These are phyloP conservation scores for Ustilago vetiveriae DNA, from an alignment of 1,284 basidiomycete species.

Conservation along the genomic window DNA sequence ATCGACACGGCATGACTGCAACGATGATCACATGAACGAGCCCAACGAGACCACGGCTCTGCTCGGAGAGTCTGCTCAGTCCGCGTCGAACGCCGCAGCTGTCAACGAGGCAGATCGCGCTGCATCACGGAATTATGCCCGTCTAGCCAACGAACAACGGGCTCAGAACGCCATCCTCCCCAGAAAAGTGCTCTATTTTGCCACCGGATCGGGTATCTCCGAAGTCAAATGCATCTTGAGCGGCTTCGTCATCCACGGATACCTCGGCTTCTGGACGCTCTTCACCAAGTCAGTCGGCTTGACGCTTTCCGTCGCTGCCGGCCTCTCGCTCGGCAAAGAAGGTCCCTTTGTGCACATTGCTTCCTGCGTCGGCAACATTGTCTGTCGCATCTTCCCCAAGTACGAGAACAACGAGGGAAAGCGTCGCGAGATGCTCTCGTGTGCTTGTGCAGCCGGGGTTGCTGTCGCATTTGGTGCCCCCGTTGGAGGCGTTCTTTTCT, in stretches of 20 bases:
- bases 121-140: conserved; percentile 12
- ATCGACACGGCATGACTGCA: neutral
- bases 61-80: conserved; percentile 12
- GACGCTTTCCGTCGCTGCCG: conserved; percentile 73
- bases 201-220: conserved; percentile 93
- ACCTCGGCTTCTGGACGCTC: conserved; percentile 87
- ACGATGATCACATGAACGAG: neutral
- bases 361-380: conserved; percentile 91
- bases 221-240: conserved; percentile 97
- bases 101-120: conserved; percentile 7
- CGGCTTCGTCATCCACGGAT: conserved; percentile 92
- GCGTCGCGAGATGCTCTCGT: conserved; percentile 56
- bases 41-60: conserved; percentile 36
- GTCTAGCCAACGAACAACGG: conserved; percentile 42
- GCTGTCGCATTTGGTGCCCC: conserved; percentile 69
- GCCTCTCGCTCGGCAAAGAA: conserved; percentile 74
- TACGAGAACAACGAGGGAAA: conserved; percentile 81
- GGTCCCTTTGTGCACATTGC: conserved; percentile 97
- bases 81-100: neutral
- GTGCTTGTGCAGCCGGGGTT: conserved; percentile 74
- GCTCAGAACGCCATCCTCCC: conserved; percentile 69
- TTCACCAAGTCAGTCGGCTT: conserved; percentile 89
- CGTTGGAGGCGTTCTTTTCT: conserved; percentile 72
- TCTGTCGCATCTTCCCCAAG: conserved; percentile 79
- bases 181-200: conserved; percentile 70